A percentile compares a stretch with the other conserved stretches of the same genome.
Conservation (phyloP, 306 rosid species). For the Inga laurina region DNA sequence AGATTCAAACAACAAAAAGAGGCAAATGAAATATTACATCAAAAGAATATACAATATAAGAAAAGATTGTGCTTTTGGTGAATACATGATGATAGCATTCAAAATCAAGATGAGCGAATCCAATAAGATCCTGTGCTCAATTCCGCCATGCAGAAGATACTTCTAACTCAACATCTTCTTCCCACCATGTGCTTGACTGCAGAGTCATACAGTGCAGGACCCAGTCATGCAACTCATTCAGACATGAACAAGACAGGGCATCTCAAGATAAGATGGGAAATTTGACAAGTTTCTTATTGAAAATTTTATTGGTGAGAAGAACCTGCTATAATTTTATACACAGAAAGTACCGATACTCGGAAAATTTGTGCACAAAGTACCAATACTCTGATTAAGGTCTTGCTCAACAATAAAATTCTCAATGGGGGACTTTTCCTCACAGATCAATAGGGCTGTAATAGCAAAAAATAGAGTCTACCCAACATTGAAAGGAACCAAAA, state of each 20-base stretch:
- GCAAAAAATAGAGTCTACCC: neutral
- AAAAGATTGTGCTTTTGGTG: neutral
- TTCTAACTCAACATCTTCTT: slow-evolving; percentile 82
- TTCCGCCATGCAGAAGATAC: slow-evolving; percentile 85
- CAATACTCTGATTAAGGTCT: no score
- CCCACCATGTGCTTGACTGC: slow-evolving; percentile 96
- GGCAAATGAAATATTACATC: slow-evolving; percentile 17
- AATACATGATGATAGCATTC: slow-evolving; percentile 10
- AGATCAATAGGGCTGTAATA: neutral
- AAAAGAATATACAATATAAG: neutral
- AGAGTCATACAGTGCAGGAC: slow-evolving; percentile 26
- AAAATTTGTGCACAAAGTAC: no score
- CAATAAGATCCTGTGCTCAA: slow-evolving; percentile 41
- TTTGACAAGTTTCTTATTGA: no score
- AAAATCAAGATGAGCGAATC: slow-evolving; percentile 17
- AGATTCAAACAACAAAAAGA: slow-evolving; percentile 3
- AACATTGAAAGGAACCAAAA: slow-evolving; percentile 7
- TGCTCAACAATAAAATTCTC: no score
- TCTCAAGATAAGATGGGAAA: neutral
- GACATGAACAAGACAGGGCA: slow-evolving; percentile 11
- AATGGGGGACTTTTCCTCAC: no score
- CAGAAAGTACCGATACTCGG: no score
- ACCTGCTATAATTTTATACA: no score
- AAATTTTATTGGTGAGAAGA: no score
- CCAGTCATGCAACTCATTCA: slow-evolving; percentile 24